Evolutionary conservation across 306 rosid genomes (phyloP).

Genomic region (Hippophae rhamnoides): DNA sequence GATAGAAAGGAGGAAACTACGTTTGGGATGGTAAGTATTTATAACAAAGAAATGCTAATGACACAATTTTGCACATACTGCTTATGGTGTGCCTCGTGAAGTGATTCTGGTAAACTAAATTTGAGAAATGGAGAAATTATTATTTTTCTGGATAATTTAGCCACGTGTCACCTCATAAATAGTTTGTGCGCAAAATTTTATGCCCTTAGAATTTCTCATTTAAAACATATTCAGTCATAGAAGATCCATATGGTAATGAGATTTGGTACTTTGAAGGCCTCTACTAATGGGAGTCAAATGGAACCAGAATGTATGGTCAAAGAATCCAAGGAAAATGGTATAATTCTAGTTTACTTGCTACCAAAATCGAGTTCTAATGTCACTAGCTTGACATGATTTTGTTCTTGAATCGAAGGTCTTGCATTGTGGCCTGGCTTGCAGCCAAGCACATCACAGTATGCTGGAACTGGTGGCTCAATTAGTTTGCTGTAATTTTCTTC

Average conservation of each 20-base stretch:
- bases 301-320: constrained; percentile 20
- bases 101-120: too few species aligned
- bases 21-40: constrained; percentile 28
- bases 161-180: too few species aligned
- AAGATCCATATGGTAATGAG: too few species aligned
- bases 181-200: too few species aligned
- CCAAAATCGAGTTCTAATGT: background rate
- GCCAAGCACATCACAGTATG: constrained; percentile 10
- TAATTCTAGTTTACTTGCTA: background rate
- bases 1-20: constrained; percentile 28
- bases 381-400: constrained; percentile 2
- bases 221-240: too few species aligned
- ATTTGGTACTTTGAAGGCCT: constrained; percentile 26
- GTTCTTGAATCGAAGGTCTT: constrained; percentile 20
- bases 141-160: too few species aligned
- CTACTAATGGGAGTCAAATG: constrained; percentile 18
- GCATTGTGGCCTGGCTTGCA: constrained; percentile 37
- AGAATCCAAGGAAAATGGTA: constrained; percentile 34
- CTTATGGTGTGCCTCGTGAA: too few species aligned
- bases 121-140: too few species aligned
- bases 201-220: too few species aligned
- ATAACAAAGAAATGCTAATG: background rate
- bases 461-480: constrained; percentile 8
- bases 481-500: constrained; percentile 13
- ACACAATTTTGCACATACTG: too few species aligned